Conservation (phyloP, 306 rosid species). For the Pyrus communis region DNA sequence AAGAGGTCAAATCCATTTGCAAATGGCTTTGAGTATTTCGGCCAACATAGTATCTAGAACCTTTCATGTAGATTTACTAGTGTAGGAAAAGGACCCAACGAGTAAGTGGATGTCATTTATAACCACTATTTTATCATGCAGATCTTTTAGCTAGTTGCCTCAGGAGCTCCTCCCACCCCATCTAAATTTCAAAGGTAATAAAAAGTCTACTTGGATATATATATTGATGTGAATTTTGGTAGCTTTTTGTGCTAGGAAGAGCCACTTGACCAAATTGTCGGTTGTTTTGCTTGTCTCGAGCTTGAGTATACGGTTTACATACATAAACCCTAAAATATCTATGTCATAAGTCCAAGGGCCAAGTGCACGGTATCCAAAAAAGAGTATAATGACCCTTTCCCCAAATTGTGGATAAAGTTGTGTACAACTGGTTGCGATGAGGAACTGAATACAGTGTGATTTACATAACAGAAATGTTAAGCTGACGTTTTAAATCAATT, state of each 20-base stretch:
- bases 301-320: not conserved
- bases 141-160: not conserved
- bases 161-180: not conserved
- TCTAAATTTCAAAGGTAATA: not conserved
- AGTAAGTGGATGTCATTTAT: not conserved
- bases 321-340: not conserved
- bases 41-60: not conserved
- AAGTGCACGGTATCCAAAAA: not conserved
- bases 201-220: not conserved
- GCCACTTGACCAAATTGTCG: not conserved
- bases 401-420: not conserved
- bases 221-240: not conserved
- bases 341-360: not conserved
- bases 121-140: not conserved
- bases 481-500: too few species aligned
- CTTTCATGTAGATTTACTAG: not conserved
- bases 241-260: slow-evolving; percentile 3
- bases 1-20: not conserved
- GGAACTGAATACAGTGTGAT: not conserved
- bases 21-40: not conserved
- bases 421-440: not conserved
- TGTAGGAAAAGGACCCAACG: not conserved
- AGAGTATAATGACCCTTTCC: not conserved
- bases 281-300: not conserved
- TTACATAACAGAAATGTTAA: not conserved